Evolutionary conservation across 1,284 basidiomycete species (phyloP).

Genomic region (Ustilago curta): DNA sequence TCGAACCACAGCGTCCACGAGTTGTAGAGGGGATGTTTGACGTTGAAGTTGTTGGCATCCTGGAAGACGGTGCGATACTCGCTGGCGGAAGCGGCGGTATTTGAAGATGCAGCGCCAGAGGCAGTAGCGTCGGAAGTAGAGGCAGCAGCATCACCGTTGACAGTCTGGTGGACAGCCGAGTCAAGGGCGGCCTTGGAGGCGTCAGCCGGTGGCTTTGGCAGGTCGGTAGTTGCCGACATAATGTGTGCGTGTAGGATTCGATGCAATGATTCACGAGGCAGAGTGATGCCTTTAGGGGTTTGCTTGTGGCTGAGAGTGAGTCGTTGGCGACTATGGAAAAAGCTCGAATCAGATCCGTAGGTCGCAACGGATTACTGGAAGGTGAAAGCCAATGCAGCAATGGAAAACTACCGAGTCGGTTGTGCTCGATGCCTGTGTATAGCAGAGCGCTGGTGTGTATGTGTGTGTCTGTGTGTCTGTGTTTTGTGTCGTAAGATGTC

Average conservation of each 20-base stretch:
- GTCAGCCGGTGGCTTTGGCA: slow-evolving; percentile 54
- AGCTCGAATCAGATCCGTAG: background rate
- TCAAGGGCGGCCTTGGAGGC: slow-evolving; percentile 60
- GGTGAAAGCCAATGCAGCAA: background rate
- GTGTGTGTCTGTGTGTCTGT: too few relatives aligned
- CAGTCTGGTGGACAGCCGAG: slow-evolving; percentile 48
- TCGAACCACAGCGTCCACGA: slow-evolving; percentile 69
- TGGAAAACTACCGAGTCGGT: background rate
- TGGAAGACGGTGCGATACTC: slow-evolving; percentile 66
- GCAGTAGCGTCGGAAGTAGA: slow-evolving; percentile 21
- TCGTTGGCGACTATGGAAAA: background rate
- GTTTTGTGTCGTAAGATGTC: slow-evolving; percentile 2
- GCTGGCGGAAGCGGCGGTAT: slow-evolving; percentile 25
- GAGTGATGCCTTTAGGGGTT: background rate
- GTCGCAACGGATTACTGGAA: background rate
- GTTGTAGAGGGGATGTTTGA: slow-evolving; percentile 68
- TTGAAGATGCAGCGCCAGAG: slow-evolving; percentile 9
- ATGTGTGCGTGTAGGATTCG: background rate
- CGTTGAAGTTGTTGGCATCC: slow-evolving; percentile 66
- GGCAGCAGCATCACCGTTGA: slow-evolving; percentile 22
- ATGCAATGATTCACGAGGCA: background rate
- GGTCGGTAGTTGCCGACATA: slow-evolving; percentile 45
- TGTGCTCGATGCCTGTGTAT: background rate
- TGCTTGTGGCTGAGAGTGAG: background rate
- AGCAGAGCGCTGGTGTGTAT: background rate